These are phyloP conservation scores for Pseudoperonospora humuli DNA, from an alignment of 352 stramenopile species.

Conservation along the genomic window DNA sequence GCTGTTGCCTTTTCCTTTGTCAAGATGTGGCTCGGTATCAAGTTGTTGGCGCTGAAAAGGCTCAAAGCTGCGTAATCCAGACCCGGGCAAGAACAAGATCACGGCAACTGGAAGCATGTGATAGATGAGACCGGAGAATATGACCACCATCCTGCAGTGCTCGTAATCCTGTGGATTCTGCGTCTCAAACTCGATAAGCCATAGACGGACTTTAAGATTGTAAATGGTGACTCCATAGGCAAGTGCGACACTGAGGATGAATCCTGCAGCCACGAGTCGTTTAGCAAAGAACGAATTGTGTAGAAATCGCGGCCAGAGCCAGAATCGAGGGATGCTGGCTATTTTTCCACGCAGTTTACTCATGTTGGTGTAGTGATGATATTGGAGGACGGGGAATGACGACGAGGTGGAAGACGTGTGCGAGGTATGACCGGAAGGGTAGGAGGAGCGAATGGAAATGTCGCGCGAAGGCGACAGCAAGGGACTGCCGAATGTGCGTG, in stretches of 20 bases:
- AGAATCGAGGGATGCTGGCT: conserved; percentile 30
- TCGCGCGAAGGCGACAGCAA: too few species aligned
- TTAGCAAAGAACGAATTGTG: conserved; percentile 76
- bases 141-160: conserved; percentile 51
- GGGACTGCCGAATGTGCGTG: too few species aligned
- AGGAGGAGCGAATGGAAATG: too few species aligned
- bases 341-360: conserved; percentile 9
- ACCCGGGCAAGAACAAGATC: conserved; percentile 39
- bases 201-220: conserved; percentile 1
- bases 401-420: too few species aligned
- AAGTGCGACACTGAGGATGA: conserved; percentile 21
- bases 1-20: neutral
- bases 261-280: conserved; percentile 36
- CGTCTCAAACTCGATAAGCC: neutral
- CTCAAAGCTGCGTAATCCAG: conserved; percentile 45
- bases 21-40: neutral
- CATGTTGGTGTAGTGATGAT: neutral
- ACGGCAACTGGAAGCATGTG: conserved; percentile 41
- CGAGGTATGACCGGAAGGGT: too few species aligned
- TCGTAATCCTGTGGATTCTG: conserved; percentile 5
- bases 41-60: conserved; percentile 45
- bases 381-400: too few species aligned
- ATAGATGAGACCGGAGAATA: conserved; percentile 51
- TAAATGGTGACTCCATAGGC: conserved; percentile 33
- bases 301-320: conserved; percentile 39